These are phyloP conservation scores for Pleurotus tuber-regium DNA, from an alignment of 768 basidiomycete species.

Conservation along the genomic window DNA sequence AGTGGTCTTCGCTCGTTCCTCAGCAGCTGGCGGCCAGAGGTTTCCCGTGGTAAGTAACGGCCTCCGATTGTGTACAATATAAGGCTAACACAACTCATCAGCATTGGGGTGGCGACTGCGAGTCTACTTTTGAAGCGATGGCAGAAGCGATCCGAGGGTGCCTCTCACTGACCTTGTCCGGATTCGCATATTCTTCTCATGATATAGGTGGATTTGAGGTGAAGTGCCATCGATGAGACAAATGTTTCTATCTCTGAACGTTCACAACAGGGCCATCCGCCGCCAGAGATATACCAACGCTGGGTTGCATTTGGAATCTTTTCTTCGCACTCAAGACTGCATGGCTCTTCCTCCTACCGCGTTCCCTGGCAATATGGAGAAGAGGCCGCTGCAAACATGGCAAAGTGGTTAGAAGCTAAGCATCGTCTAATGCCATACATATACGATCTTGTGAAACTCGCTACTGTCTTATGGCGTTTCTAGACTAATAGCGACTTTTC, in stretches of 20 bases:
- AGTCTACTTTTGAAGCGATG: constrained; percentile 78
- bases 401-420: constrained; percentile 59
- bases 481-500: neutral
- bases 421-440: constrained; percentile 76
- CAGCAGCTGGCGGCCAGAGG: constrained; percentile 64
- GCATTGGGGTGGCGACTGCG: constrained; percentile 77
- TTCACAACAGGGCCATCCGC: constrained; percentile 53
- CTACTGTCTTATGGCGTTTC: neutral
- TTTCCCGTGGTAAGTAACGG: constrained; percentile 5
- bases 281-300: constrained; percentile 67
- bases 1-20: constrained; percentile 66
- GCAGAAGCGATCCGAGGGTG: constrained; percentile 68
- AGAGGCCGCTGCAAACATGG: constrained; percentile 63
- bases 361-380: constrained; percentile 79
- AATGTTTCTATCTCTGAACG: neutral
- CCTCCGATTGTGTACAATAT: neutral
- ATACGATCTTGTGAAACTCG: constrained; percentile 44
- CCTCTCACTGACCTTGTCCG: constrained; percentile 63
- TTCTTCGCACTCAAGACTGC: constrained; percentile 72
- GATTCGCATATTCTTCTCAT: constrained; percentile 71
- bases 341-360: constrained; percentile 71
- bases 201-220: constrained; percentile 81
- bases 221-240: constrained; percentile 8
- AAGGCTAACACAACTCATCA: neutral
- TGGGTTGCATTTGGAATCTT: constrained; percentile 79